Conservation (phyloP, 2,329 filamentous ascomycete species). For the Clonostachys rhizophaga region DNA sequence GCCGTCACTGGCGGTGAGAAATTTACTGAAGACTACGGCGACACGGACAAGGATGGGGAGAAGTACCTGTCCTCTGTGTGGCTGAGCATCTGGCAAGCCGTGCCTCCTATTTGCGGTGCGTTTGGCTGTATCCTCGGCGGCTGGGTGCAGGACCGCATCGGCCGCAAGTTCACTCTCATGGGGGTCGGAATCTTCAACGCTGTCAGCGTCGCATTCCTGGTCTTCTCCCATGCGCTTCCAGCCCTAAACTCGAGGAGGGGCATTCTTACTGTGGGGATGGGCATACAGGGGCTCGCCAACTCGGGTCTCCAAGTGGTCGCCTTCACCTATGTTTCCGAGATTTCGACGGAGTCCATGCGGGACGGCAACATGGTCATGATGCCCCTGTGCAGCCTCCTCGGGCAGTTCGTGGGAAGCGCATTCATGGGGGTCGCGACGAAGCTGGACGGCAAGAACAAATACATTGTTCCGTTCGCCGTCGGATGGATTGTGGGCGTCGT, state of each 20-base stretch:
- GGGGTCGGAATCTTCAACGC: slow-evolving; percentile 4
- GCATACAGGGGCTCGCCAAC: slow-evolving; percentile 15
- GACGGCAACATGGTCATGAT: slow-evolving; percentile 18
- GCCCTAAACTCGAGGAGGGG: slow-evolving; percentile 6
- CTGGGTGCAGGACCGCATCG: slow-evolving; percentile 6
- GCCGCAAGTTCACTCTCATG: slow-evolving; percentile 4
- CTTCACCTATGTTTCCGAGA: slow-evolving; percentile 13
- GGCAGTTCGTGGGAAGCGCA: slow-evolving; percentile 15
- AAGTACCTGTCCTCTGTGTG: slow-evolving; percentile 5
- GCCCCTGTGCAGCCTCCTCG: slow-evolving; percentile 15
- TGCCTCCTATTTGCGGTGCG: slow-evolving; percentile 5
- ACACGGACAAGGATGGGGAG: slow-evolving; percentile 1
- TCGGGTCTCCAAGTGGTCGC: slow-evolving; percentile 8
- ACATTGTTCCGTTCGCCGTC: slow-evolving; percentile 15
- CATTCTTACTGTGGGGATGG: slow-evolving; percentile 14
- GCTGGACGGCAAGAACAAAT: slow-evolving; percentile 7
- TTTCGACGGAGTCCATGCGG: slow-evolving; percentile 14
- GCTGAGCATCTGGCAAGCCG: slow-evolving; percentile 6
- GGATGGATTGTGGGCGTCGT: slow-evolving; percentile 13
- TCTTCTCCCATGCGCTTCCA: slow-evolving; percentile 4
- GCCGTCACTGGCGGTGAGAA: slow-evolving; percentile 6
- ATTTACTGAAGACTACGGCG: slow-evolving; percentile 7
- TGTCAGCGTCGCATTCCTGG: slow-evolving; percentile 3
- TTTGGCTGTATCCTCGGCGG: slow-evolving; percentile 7
- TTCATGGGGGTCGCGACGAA: slow-evolving; percentile 14